Conservation (phyloP, 768 basidiomycete genomes). For the Tephrocybe sp. region DNA sequence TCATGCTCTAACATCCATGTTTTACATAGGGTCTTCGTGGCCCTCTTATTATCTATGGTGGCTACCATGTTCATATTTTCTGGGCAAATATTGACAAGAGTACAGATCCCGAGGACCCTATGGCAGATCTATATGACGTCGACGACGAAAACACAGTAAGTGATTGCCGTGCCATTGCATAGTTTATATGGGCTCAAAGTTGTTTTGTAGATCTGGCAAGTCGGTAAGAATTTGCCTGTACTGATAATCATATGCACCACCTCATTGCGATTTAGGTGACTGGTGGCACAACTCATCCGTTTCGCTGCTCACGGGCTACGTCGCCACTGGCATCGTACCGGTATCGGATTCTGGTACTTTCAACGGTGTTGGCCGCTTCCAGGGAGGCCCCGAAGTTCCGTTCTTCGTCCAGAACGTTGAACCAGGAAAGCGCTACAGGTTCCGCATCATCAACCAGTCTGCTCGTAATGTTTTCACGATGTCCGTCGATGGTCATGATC, state of each 20-base stretch:
- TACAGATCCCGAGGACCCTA: conserved; percentile 9
- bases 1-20: not conserved
- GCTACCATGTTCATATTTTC: not conserved
- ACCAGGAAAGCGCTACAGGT: conserved; percentile 43
- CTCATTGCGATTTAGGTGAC: conserved; percentile 24
- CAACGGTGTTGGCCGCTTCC: conserved; percentile 43
- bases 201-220: conserved; percentile 16
- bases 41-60: conserved; percentile 25
- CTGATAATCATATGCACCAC: not conserved
- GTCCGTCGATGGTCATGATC: conserved; percentile 30
- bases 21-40: conserved; percentile 18
- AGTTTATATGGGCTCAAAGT: not conserved
- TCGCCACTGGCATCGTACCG: conserved; percentile 23
- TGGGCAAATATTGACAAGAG: not conserved
- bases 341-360: conserved; percentile 37
- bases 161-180: not conserved
- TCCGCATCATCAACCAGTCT: conserved; percentile 48
- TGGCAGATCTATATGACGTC: conserved; percentile 17
- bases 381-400: conserved; percentile 33
- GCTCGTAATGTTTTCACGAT: conserved; percentile 40
- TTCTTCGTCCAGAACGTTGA: conserved; percentile 28
- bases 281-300: conserved; percentile 34
- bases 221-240: conserved; percentile 6
- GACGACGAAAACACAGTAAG: conserved; percentile 14
- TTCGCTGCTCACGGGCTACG: conserved; percentile 25